A percentile compares a stretch with the other conserved stretches of the same genome.
These are phyloP conservation scores for Cyamopsis tetragonoloba DNA, from an alignment of 306 rosid genomes.

Conservation along the genomic window DNA sequence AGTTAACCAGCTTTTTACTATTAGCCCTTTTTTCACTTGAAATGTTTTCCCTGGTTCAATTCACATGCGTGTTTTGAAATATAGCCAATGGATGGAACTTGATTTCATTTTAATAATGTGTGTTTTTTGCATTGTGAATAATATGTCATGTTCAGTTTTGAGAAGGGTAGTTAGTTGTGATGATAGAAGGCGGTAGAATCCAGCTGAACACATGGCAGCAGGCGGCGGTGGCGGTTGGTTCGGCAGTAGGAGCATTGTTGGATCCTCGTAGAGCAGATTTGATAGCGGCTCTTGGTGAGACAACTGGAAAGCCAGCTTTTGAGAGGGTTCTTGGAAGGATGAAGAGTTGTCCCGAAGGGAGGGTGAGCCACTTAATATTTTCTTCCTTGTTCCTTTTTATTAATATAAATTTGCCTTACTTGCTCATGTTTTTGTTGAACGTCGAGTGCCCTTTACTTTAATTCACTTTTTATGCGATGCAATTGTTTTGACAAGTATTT, in stretches of 20 bases:
- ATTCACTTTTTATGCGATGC: neutral
- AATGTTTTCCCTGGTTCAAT: too few species aligned
- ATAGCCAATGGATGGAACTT: too few species aligned
- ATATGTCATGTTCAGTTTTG: constrained; percentile 3
- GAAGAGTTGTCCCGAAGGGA: constrained; percentile 72
- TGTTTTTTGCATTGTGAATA: neutral
- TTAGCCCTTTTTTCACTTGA: too few species aligned
- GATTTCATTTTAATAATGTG: neutral
- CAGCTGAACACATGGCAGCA: constrained; percentile 82
- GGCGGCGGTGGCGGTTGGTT: constrained; percentile 85
- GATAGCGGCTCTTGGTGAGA: constrained; percentile 94
- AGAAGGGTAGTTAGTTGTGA: constrained; percentile 15
- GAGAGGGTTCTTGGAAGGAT: constrained; percentile 79
- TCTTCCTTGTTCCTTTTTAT: neutral
- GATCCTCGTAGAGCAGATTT: constrained; percentile 93
- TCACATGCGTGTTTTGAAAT: too few species aligned
- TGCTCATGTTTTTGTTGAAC: neutral
- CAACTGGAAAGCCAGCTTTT: constrained; percentile 89
- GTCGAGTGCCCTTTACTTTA: neutral
- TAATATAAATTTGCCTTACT: too few species aligned
- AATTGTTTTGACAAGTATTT: too few species aligned
- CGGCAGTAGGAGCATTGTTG: constrained; percentile 87
- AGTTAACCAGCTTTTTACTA: too few species aligned
- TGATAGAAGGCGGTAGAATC: constrained; percentile 55
- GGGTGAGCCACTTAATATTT: constrained; percentile 45